Percentiles rank a stretch among this genome's conserved stretches.
phyloP scores from a whole-genome alignment of 2,329 filamentous ascomycete species.

The Pyrenochaeta sp. region DNA sequence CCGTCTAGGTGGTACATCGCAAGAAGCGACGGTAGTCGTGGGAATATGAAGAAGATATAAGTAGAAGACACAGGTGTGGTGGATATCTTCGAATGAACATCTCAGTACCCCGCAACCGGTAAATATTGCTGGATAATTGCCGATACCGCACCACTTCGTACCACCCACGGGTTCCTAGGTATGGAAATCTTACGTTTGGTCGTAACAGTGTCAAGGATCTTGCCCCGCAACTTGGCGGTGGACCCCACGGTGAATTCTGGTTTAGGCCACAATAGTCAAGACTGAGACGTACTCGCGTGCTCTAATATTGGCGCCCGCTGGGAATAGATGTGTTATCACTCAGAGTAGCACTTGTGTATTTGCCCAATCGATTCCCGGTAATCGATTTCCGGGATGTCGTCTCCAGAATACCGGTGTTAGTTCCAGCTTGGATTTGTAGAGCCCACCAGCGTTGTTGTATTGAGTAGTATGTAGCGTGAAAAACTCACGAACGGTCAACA shows the following conservation, averaged over 20 bases:
- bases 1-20: constrained; percentile 39
- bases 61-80: background rate
- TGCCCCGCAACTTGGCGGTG: constrained; percentile 15
- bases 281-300: background rate
- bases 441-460: background rate
- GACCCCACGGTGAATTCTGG: background rate
- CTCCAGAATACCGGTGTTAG: background rate
- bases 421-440: background rate
- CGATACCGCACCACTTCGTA: constrained; percentile 11
- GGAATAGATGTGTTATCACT: background rate
- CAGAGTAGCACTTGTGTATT: background rate
- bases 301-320: background rate
- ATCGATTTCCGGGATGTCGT: background rate
- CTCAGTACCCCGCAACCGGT: constrained; percentile 8
- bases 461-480: background rate
- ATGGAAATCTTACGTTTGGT: constrained; percentile 5
- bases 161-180: background rate
- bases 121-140: constrained; percentile 14
- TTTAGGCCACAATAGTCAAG: constrained; percentile 1
- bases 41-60: background rate
- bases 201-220: constrained; percentile 2
- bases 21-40: background rate
- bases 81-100: background rate
- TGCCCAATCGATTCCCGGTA: background rate
- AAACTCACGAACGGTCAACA: background rate